Base-by-base conservation (phyloP, 805 yeast genomes). In the Ogataea corticis region DNA sequence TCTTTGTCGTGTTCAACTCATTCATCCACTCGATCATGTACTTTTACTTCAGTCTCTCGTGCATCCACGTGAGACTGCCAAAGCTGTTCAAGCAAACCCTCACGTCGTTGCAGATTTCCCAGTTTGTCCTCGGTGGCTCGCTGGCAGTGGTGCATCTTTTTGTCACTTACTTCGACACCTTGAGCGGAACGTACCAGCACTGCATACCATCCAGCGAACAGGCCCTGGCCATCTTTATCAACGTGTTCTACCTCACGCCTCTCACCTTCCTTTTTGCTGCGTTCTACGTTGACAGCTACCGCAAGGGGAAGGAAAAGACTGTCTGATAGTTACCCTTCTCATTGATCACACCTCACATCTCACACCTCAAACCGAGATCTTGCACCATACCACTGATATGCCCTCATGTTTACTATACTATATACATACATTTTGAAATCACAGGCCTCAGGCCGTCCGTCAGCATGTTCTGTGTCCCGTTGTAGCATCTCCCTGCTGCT, bases 1-100 rank as follows among this genome's bases (percentile, higher is more conserved):
- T 84, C 56, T 84, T 84, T 66, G 88, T 83, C 36, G 87, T 80
- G 19, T 84, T 84, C 77, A 84, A 84, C 71, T 83, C 88, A n/a
- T 78, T 84, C 61, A 83, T 84, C 59, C 90, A 84, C 69, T 70
- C 85, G 19, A 73, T 84, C 61, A 84, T 84, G 90, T 84, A 84
- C 71, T 73, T 79, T 46, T 84, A 84, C 68, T 84, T 78, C 69
- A 69, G 83, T 3, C 70, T 84, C 52, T 70, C 83, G 9, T 77
- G 86, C 49, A 65, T 83, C 50, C 72, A 79, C 51, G 70, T 83
- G 51, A 67, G 69, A 37, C 82, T 83, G 14, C 89, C 89, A 6
- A 67, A 58, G 35, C 49, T 72, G 16, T 69, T 80, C 65, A 84
- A 84, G 64, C 73, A 81, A 50, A 63, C 74, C 1, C 73, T 84